Percentiles rank a stretch among this genome's conserved stretches.
Evolutionary conservation across 257 asterid genomes (phyloP).

Genomic region (Primulina eburnea): DNA sequence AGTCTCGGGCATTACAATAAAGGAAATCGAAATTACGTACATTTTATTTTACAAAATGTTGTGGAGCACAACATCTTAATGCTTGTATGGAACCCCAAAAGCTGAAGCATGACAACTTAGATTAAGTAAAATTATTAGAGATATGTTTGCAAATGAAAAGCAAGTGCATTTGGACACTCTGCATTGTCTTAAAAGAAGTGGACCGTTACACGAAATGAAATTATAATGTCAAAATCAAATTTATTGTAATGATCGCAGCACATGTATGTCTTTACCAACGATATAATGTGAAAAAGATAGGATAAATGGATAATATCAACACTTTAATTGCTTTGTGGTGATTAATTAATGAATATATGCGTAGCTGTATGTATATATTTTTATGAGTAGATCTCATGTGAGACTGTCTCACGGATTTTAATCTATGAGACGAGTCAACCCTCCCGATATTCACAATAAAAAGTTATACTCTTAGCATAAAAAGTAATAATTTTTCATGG

Average conservation of each 20-base stretch:
- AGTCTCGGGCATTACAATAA: too few relatives aligned
- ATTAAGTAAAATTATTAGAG: too few relatives aligned
- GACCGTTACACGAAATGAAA: neutral
- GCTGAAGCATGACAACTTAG: conserved; percentile 7
- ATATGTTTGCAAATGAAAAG: neutral
- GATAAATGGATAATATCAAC: neutral
- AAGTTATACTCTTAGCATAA: too few relatives aligned
- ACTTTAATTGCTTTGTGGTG: neutral
- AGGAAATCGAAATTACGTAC: neutral
- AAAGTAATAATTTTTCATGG: too few relatives aligned
- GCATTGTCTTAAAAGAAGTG: neutral
- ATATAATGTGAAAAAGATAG: too few relatives aligned
- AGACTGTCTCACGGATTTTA: too few relatives aligned
- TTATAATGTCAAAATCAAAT: neutral
- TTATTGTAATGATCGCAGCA: neutral
- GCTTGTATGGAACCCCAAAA: neutral
- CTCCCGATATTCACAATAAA: too few relatives aligned
- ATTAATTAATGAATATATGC: too few relatives aligned
- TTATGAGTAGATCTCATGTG: too few relatives aligned
- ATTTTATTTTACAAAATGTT: too few relatives aligned
- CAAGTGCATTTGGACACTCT: neutral
- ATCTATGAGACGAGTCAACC: too few relatives aligned
- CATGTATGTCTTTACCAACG: neutral
- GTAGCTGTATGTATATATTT: too few relatives aligned
- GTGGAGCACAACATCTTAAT: neutral